Evolutionary conservation across 495 filamentous ascomycete species (phyloP).

Genomic region (Penicillium desertorum): DNA sequence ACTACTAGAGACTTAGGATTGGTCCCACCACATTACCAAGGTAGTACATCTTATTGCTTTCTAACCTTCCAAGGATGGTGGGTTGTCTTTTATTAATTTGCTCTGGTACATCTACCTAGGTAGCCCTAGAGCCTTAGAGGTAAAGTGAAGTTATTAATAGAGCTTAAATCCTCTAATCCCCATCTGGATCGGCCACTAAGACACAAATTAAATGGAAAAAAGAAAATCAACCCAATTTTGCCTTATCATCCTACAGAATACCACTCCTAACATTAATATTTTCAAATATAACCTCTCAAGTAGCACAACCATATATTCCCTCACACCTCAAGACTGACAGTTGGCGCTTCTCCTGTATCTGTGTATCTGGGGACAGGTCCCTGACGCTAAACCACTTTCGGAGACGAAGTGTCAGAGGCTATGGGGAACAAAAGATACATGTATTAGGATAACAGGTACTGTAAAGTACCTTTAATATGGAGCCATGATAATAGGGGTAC

Average conservation of each 20-base stretch:
- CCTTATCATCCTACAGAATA: slow-evolving; percentile 6
- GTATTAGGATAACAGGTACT: slow-evolving; percentile 7
- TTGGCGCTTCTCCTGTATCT: background rate
- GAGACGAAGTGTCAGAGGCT: slow-evolving; percentile 1
- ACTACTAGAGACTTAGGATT: too few species aligned
- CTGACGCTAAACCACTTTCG: slow-evolving; percentile 24
- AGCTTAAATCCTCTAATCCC: slow-evolving; percentile 9
- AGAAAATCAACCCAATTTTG: background rate
- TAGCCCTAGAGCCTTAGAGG: background rate
- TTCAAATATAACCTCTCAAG: background rate
- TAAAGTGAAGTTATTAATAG: slow-evolving; percentile 9
- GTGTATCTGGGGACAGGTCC: slow-evolving; percentile 18
- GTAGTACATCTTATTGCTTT: background rate
- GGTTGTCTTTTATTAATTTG: background rate
- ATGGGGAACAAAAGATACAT: slow-evolving; percentile 11
- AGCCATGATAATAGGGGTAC: background rate
- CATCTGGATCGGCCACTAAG: slow-evolving; percentile 7
- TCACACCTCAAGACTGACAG: background rate
- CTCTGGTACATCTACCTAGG: background rate
- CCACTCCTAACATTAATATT: background rate
- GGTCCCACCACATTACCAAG: too few species aligned
- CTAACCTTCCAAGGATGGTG: too few species aligned
- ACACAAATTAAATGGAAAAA: background rate
- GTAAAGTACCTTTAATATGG: background rate
- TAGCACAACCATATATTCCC: background rate